A percentile compares a stretch with the other conserved stretches of the same genome.
phyloP scores from a whole-genome alignment of 2,329 filamentous ascomycete genomes.

The Xylariaceae sp. region DNA sequence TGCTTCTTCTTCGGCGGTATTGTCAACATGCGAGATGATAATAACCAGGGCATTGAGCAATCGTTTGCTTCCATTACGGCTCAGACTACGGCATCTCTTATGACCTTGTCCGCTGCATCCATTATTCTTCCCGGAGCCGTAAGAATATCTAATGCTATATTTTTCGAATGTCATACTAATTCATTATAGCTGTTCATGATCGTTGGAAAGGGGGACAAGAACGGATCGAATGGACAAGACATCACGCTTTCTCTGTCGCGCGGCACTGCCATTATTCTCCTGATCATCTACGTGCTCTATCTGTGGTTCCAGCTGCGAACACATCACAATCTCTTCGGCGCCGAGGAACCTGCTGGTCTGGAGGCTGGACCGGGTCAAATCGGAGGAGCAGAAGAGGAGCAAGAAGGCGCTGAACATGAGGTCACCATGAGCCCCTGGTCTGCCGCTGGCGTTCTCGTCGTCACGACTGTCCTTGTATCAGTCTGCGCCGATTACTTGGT shows the following conservation, averaged over 20 bases:
- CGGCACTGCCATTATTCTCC: slow-evolving; percentile 69
- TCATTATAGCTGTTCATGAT: slow-evolving; percentile 57
- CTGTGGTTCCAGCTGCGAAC: slow-evolving; percentile 73
- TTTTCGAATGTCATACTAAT: slow-evolving; percentile 17
- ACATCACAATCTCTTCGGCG: slow-evolving; percentile 66
- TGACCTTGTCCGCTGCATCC: slow-evolving; percentile 71
- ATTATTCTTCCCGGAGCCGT: slow-evolving; percentile 72
- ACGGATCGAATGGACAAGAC: slow-evolving; percentile 39
- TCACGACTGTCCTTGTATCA: slow-evolving; percentile 65
- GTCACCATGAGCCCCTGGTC: slow-evolving; percentile 57
- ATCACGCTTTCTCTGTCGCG: slow-evolving; percentile 69
- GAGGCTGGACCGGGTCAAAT: slow-evolving; percentile 16
- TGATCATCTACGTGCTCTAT: slow-evolving; percentile 70
- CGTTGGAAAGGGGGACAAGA: slow-evolving; percentile 39
- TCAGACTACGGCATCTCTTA: slow-evolving; percentile 68
- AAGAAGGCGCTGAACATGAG: slow-evolving; percentile 31
- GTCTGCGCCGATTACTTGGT: slow-evolving; percentile 74
- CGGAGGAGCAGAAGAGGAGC: slow-evolving; percentile 30
- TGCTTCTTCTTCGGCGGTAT: slow-evolving; percentile 74
- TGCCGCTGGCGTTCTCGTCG: slow-evolving; percentile 60
- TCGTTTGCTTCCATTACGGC: slow-evolving; percentile 70
- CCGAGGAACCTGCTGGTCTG: slow-evolving; percentile 33
- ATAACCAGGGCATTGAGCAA: slow-evolving; percentile 60
- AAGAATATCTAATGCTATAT: slow-evolving; percentile 23
- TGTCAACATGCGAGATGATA: slow-evolving; percentile 51